A percentile compares a stretch with the other conserved stretches of the same genome.
Evolutionary conservation across 352 stramenopile genomes (phyloP).

Genomic region (Pythium phragmiticola): DNA sequence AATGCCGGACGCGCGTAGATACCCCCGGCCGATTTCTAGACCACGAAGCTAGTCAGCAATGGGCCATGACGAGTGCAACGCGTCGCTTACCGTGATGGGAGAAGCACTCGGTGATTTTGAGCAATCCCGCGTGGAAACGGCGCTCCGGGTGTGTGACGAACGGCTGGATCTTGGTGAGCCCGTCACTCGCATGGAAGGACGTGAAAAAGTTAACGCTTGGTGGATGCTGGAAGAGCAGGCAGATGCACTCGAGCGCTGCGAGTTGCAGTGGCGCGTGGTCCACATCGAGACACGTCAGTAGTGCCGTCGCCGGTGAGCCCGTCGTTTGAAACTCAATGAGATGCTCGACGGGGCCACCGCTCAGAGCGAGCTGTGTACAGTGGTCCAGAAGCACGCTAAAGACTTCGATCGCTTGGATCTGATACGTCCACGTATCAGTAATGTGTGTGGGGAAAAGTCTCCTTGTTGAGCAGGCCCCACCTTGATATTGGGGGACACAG

Average conservation of each 20-base stretch:
- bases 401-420: conserved; percentile 28
- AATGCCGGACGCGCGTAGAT: conserved; percentile 10
- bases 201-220: conserved; percentile 32
- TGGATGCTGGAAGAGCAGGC: conserved; percentile 30
- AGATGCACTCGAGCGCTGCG: conserved; percentile 39
- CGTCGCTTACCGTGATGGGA: conserved; percentile 39
- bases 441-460: background rate
- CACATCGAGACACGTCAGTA: conserved; percentile 36
- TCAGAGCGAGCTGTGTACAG: conserved; percentile 9
- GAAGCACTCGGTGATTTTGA: conserved; percentile 51
- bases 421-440: no score
- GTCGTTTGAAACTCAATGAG: conserved; percentile 33
- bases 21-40: conserved; percentile 22
- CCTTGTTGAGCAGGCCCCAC: background rate
- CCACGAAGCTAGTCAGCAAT: background rate
- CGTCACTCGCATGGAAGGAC: conserved; percentile 31
- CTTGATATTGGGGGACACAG: conserved; percentile 26
- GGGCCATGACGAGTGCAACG: background rate
- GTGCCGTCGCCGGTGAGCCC: conserved; percentile 30
- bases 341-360: background rate
- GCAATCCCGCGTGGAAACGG: conserved; percentile 37
- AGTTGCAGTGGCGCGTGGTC: conserved; percentile 36
- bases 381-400: conserved; percentile 27
- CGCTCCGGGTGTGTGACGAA: conserved; percentile 37
- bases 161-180: conserved; percentile 25